These are phyloP conservation scores for Crucibulum cyathiforme DNA, from an alignment of 1,284 basidiomycete genomes.

Conservation along the genomic window DNA sequence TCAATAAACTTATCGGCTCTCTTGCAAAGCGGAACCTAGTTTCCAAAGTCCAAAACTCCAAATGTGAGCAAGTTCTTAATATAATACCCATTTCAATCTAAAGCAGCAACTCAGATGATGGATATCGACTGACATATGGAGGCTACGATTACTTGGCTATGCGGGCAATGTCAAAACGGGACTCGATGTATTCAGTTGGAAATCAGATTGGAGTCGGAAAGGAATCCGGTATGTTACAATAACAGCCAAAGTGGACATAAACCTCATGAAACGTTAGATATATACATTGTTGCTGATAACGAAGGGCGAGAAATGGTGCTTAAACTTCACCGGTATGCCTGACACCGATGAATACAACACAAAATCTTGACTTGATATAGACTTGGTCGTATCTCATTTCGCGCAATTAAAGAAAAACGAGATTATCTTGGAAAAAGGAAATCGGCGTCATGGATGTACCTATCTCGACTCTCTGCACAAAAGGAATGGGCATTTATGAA, in stretches of 20 bases:
- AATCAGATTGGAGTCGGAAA: slow-evolving; percentile 99
- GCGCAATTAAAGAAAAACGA: slow-evolving; percentile 95
- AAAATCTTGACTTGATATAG: slow-evolving; percentile 48
- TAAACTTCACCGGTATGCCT: slow-evolving; percentile 84
- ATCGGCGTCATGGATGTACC: slow-evolving; percentile 99
- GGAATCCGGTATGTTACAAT: slow-evolving; percentile 76
- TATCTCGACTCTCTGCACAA: slow-evolving; percentile 94
- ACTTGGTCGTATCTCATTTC: slow-evolving; percentile 94
- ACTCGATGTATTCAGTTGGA: slow-evolving; percentile 87
- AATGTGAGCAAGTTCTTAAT: slow-evolving; percentile 61
- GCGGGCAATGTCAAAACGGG: slow-evolving; percentile 89
- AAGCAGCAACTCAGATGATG: slow-evolving; percentile 75
- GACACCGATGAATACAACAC: not conserved
- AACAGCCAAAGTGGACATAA: not conserved
- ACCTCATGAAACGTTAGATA: slow-evolving; percentile 57
- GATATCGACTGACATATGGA: slow-evolving; percentile 96
- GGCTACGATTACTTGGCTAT: slow-evolving; percentile 97
- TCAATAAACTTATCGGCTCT: slow-evolving; percentile 91
- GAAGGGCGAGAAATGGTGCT: slow-evolving; percentile 88
- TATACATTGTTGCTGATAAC: slow-evolving; percentile 89
- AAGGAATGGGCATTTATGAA: slow-evolving; percentile 99
- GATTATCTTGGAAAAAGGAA: slow-evolving; percentile 97
- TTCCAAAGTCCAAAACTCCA: slow-evolving; percentile 88
- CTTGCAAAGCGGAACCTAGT: slow-evolving; percentile 93
- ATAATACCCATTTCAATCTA: slow-evolving; percentile 10